A percentile compares a stretch with the other conserved stretches of the same genome.
These are phyloP conservation scores for Malus hybrid DNA, from an alignment of 331 rosid genomes.

Conservation along the genomic window DNA sequence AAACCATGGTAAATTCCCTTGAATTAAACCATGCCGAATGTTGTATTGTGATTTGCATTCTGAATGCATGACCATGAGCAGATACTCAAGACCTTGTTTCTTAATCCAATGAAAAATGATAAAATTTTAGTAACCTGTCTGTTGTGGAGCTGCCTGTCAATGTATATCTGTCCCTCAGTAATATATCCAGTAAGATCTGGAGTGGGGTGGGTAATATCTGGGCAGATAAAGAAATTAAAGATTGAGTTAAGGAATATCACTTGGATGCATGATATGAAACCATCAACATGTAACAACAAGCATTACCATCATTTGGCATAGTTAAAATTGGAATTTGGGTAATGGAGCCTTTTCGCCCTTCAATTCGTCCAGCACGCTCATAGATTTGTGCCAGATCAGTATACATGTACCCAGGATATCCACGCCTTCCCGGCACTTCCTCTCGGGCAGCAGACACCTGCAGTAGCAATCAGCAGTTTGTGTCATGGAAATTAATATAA, in stretches of 20 bases:
- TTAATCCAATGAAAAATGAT: neutral
- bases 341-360: conserved; percentile 97
- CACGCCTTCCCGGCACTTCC: conserved; percentile 99
- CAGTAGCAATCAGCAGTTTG: conserved; percentile 18
- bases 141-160: conserved; percentile 89
- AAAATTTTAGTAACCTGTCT: conserved; percentile 57
- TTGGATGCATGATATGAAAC: conserved; percentile 5
- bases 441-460: conserved; percentile 99
- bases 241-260: conserved; percentile 14
- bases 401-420: conserved; percentile 98
- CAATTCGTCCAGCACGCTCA: conserved; percentile 99
- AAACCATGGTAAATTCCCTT: neutral
- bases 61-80: neutral
- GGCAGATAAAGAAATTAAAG: conserved; percentile 15
- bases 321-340: conserved; percentile 98
- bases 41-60: neutral
- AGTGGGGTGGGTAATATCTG: conserved; percentile 98
- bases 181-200: conserved; percentile 99
- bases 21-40: neutral
- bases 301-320: conserved; percentile 96
- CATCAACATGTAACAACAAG: neutral
- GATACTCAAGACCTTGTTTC: neutral
- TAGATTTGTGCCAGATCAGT: conserved; percentile 98
- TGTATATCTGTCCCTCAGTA: conserved; percentile 97
- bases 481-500: neutral